Evolutionary conservation across 148 eudicot genomes (phyloP).

Genomic region (Camellia japonica): DNA sequence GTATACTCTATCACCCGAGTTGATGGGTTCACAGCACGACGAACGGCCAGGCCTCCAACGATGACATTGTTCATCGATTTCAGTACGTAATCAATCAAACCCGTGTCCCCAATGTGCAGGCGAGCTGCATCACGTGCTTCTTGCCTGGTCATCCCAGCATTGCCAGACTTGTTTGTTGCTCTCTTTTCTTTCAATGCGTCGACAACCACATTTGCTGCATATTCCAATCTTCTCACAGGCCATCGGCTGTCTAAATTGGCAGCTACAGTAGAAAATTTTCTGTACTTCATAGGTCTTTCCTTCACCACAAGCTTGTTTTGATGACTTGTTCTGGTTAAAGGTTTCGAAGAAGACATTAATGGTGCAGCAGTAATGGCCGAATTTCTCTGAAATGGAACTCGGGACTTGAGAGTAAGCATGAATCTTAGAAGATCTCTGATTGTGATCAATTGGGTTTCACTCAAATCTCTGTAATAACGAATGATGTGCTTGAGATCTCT

Average conservation of each 20-base stretch:
- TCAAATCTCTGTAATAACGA: conserved; percentile 50
- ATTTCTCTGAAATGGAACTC: conserved; percentile 17
- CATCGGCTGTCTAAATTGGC: conserved; percentile 71
- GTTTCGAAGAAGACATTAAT: conserved; percentile 2
- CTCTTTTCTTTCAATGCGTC: conserved; percentile 62
- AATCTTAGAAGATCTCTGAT: conserved; percentile 64
- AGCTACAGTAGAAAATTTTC: conserved; percentile 53
- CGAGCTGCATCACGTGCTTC: conserved; percentile 90
- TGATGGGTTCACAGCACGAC: conserved; percentile 44
- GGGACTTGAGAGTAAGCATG: conserved; percentile 56
- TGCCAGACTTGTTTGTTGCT: conserved; percentile 13
- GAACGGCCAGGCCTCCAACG: conserved; percentile 52
- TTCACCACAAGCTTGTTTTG: conserved; percentile 14
- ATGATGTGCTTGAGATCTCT: conserved; percentile 40
- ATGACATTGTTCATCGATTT: conserved; percentile 77
- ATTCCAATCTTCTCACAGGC: conserved; percentile 71
- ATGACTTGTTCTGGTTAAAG: not conserved
- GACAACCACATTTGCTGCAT: conserved; percentile 71
- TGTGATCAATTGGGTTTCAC: conserved; percentile 52
- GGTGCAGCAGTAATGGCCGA: not conserved
- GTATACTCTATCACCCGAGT: conserved; percentile 57
- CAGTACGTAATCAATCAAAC: conserved; percentile 83
- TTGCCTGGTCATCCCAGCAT: conserved; percentile 72
- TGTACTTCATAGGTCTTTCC: conserved; percentile 41
- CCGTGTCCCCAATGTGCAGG: conserved; percentile 79